Base-by-base conservation (phyloP, 345 rosid genomes). In the Limnanthes douglasii region DNA sequence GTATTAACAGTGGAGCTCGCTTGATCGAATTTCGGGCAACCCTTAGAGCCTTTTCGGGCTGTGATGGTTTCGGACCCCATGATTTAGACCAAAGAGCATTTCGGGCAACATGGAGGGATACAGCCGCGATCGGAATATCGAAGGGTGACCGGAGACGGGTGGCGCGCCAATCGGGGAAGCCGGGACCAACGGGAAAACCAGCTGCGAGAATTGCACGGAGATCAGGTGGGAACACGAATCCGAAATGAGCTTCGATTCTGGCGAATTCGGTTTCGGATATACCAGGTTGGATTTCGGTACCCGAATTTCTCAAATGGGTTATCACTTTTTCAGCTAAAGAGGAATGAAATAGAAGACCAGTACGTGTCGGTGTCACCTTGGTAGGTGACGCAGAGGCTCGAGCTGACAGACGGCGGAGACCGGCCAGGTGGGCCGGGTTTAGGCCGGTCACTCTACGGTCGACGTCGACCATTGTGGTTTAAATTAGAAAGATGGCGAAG, bases 401-500 rank as follows among this genome's bases (percentile, higher is more conserved):
- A 18, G 92, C 95, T 1, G 95, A 90, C 36, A 90, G 77, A 36
- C 98, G 95, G 43, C 95, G 98, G 42, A 84, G 64, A 18, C 94
- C 98, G 5, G 98, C 95, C 6, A 75, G 35, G 54, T 90, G 94
- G 17, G 82, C 73, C 54, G 94, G 98, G 25, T 75, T 78, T 9
- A 84, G 84, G 48, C 92, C 88, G 57, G 74, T 45, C 82, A 80
- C 70, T 23, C 98, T 72, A 59, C 98, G 72, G 78, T 90, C 98
- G 4, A 90, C 95, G 71, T 90, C 98, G 39, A 84, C 98, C 98
- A 90, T 90, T 38, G n/a, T n/a, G n/a, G n/a, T n/a, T n/a, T n/a
- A n/a, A n/a, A n/a, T n/a, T n/a, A n/a, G n/a, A n/a, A n/a, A n/a
- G n/a, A n/a, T n/a, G n/a, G n/a, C n/a, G n/a, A n/a, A n/a, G n/a